Base-by-base conservation (phyloP, 768 basidiomycete genomes). In the Pleurotus giganteus region DNA sequence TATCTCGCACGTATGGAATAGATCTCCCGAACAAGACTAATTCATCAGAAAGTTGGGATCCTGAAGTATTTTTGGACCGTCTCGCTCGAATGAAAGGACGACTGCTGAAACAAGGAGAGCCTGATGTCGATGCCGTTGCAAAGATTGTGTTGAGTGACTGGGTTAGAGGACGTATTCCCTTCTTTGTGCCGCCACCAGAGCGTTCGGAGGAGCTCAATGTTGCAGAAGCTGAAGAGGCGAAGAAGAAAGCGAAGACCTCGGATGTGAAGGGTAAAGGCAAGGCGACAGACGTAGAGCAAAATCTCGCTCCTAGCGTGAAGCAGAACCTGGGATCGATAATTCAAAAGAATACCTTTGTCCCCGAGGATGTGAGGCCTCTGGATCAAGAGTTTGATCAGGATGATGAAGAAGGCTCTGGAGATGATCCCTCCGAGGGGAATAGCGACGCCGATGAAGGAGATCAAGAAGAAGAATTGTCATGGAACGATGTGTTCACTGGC, bases 81-180 rank as follows among this genome's bases (percentile, higher is more conserved):
- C 79, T 99, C 28, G 97, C 95, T 11, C 79, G 90, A 59, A 91
- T 90, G 83, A 92, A 89, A 65, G 96, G 96, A 1, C 86, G 95
- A 50, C 74, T 98, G 54, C 77, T 96, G 58, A 94, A 93, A 65
- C 92, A 94, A 46, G 97, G 97, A 57, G 96, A 98, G 69, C 92
- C 96, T 2, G 94, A 97, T 70, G 67, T 88, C 42, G 91, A 98
- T 64, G 82, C 89, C 3, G 94, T 95, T 26, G 89, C 96, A 27
- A 98, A 95, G 75, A 95, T 99, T 68, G 75, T 98, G 44, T 71
- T 99, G 64, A 91, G 87, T 68, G 97, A 98, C 69, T 98, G 96
- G 96, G 94, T 98, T 56, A 78, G 97, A 43, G 97, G 96, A 6
- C 88, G 93, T 62, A 96, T 99, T 65, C 97, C 97, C 17, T 99